Conservation (phyloP, 768 basidiomycete genomes). For the Cytidiella melzeri region DNA sequence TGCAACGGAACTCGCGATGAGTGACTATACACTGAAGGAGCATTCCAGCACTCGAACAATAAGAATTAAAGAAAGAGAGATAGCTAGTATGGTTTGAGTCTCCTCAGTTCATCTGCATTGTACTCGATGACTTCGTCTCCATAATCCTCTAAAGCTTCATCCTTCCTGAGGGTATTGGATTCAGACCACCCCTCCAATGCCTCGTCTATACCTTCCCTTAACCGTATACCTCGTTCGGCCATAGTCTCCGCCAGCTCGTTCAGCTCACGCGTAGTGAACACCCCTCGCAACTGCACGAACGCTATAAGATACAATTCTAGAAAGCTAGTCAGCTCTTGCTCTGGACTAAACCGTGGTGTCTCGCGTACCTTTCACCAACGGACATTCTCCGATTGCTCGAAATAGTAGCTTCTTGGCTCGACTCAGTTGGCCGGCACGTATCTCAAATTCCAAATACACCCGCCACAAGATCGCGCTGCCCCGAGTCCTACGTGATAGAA, state of each 20-base stretch:
- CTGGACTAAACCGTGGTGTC: background rate
- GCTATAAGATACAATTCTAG: slow-evolving; percentile 74
- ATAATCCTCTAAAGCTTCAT: slow-evolving; percentile 9
- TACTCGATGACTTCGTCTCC: slow-evolving; percentile 51
- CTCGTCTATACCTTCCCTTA: slow-evolving; percentile 58
- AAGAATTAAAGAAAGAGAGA: background rate
- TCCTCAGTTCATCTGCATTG: slow-evolving; percentile 49
- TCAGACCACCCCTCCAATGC: slow-evolving; percentile 40
- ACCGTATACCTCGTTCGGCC: slow-evolving; percentile 67
- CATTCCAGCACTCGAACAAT: background rate
- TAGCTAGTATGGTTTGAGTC: slow-evolving; percentile 56
- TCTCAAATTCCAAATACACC: slow-evolving; percentile 73
- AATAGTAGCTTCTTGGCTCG: slow-evolving; percentile 69
- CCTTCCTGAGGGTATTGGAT: background rate
- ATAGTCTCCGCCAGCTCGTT: slow-evolving; percentile 61
- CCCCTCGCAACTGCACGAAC: slow-evolving; percentile 61
- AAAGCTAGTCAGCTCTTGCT: slow-evolving; percentile 13
- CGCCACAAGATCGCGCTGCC: slow-evolving; percentile 67
- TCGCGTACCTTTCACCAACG: slow-evolving; percentile 60
- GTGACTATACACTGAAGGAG: slow-evolving; percentile 2
- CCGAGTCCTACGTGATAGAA: slow-evolving; percentile 46
- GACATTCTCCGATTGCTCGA: slow-evolving; percentile 70
- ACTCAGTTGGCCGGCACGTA: slow-evolving; percentile 48
- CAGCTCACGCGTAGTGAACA: slow-evolving; percentile 57
- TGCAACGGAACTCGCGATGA: background rate